Conservation (phyloP, 208 protist genomes). For the Trypanosoma theileri region DNA sequence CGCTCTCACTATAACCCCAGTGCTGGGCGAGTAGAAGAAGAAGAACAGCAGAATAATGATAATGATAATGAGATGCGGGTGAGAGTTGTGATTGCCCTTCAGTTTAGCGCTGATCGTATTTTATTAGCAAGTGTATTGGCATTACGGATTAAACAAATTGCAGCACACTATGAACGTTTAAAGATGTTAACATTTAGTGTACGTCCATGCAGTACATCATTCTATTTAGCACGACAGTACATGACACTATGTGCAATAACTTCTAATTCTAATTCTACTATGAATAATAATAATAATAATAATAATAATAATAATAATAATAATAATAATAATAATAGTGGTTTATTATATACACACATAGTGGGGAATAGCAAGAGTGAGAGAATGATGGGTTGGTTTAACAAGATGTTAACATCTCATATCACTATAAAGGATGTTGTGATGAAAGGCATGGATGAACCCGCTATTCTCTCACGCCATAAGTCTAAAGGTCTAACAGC, state of each 20-base stretch:
- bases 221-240: slow-evolving; percentile 5
- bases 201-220: background rate
- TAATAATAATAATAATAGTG: too few relatives aligned
- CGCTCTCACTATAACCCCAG: background rate
- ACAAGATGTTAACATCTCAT: background rate
- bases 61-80: background rate
- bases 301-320: too few relatives aligned
- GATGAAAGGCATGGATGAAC: slow-evolving; percentile 7
- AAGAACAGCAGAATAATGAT: background rate
- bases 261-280: too few relatives aligned
- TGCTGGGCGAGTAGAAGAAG: background rate
- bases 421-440: background rate
- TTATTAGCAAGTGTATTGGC: slow-evolving; percentile 8
- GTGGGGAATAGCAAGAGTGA: background rate
- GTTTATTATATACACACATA: too few relatives aligned
- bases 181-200: slow-evolving; percentile 3
- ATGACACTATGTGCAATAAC: slow-evolving; percentile 3
- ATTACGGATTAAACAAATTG: slow-evolving; percentile 21
- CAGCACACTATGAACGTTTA: background rate
- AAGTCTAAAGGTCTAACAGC: background rate
- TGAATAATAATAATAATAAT: too few relatives aligned
- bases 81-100: slow-evolving; percentile 7
- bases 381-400: background rate
- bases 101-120: slow-evolving; percentile 8
- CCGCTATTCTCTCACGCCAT: background rate